Percentiles rank a stretch among this genome's conserved stretches.
Conservation (phyloP, 805 yeast species). For the Teunomyces atbi region DNA sequence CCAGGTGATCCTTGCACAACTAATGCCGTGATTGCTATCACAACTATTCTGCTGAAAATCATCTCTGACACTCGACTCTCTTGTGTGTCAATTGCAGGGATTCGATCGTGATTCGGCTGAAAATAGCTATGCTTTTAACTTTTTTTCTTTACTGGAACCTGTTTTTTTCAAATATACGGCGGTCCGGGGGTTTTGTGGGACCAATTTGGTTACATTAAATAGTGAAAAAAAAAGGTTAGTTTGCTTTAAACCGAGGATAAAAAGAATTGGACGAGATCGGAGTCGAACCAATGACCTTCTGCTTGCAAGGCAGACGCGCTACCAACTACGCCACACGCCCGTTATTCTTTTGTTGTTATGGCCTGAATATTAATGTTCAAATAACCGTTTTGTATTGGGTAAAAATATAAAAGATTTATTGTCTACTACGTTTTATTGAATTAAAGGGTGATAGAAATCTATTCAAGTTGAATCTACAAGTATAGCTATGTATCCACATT, state of each 20-base stretch:
- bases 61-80: neutral
- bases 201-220: neutral
- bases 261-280: constrained; percentile 65
- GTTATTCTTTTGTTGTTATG: neutral
- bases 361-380: no score
- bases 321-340: constrained; percentile 86
- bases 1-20: constrained; percentile 47
- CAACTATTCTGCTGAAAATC: neutral
- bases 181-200: neutral
- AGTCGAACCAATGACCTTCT: constrained; percentile 76
- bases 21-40: neutral
- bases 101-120: neutral
- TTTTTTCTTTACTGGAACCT: neutral
- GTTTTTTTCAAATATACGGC: neutral
- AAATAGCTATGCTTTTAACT: neutral
- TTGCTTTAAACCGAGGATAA: constrained; percentile 2
- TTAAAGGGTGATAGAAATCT: neutral
- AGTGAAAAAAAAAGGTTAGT: neutral
- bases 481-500: constrained; percentile 5
- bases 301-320: constrained; percentile 81
- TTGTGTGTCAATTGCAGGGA: neutral
- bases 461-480: neutral
- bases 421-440: neutral
- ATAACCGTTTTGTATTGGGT: no score
- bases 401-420: no score